These are phyloP conservation scores for Allium sativum DNA, from an alignment of 106 monocot genomes.

Conservation along the genomic window DNA sequence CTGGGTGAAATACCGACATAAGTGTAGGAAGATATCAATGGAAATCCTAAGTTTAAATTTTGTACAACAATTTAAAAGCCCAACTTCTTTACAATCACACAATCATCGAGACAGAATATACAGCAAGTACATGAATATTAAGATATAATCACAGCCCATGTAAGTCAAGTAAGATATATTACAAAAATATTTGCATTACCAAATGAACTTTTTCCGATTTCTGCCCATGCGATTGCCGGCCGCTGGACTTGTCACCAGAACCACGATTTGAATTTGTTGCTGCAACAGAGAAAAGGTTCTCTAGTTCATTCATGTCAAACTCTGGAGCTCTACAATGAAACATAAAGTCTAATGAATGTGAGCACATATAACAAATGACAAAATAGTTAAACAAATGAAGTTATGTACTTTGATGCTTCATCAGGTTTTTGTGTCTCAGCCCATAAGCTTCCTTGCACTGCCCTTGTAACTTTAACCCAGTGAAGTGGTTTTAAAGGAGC, in stretches of 20 bases:
- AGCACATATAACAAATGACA: constrained; percentile 7
- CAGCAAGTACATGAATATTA: too few relatives aligned
- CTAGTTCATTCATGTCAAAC: constrained; percentile 95
- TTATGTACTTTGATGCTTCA: constrained; percentile 45
- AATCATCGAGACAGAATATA: background rate
- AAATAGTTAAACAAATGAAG: constrained; percentile 1
- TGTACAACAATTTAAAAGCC: too few relatives aligned
- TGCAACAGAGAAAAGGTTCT: constrained; percentile 81
- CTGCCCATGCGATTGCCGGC: constrained; percentile 34
- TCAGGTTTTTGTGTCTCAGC: constrained; percentile 78
- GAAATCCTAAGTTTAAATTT: too few relatives aligned
- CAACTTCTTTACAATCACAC: background rate
- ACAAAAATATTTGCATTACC: constrained; percentile 20
- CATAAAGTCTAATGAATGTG: constrained; percentile 7
- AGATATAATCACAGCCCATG: too few relatives aligned
- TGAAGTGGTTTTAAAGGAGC: constrained; percentile 81
- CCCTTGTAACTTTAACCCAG: constrained; percentile 97
- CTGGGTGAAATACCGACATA: too few relatives aligned
- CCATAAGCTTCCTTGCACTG: constrained; percentile 97
- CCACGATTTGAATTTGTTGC: constrained; percentile 38
- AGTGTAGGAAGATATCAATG: too few relatives aligned
- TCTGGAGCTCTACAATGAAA: constrained; percentile 60
- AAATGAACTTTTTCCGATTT: constrained; percentile 78
- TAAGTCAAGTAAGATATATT: too few relatives aligned
- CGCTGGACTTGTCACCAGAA: constrained; percentile 37